These are phyloP conservation scores for Hymenoscyphus repandus DNA, from an alignment of 2,329 filamentous ascomycete species.

Conservation along the genomic window DNA sequence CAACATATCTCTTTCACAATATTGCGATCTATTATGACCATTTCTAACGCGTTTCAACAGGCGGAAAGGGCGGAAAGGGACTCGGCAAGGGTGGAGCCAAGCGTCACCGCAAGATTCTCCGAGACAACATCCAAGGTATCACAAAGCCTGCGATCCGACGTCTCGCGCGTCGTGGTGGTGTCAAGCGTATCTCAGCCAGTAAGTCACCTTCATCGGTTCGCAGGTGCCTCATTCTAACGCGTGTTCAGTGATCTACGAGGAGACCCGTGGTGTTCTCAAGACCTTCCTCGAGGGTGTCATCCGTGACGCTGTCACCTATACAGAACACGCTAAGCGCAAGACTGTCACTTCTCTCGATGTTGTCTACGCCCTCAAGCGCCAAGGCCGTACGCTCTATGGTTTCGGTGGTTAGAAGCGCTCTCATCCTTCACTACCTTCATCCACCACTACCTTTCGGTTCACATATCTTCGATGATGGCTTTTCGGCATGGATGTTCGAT, in stretches of 20 bases:
- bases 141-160: constrained; percentile 97
- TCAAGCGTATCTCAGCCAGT: constrained; percentile 99
- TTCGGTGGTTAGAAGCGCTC: constrained; percentile 55
- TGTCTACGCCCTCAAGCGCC: constrained; percentile 61
- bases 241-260: constrained; percentile 27
- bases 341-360: constrained; percentile 62
- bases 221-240: not conserved
- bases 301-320: constrained; percentile 68
- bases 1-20: constrained; percentile 4
- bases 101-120: constrained; percentile 98
- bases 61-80: constrained; percentile 74
- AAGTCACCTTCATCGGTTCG: constrained; percentile 29
- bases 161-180: constrained; percentile 98
- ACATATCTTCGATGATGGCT: constrained; percentile 15
- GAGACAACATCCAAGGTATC: constrained; percentile 99
- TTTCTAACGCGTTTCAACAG: constrained; percentile 40
- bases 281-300: constrained; percentile 80
- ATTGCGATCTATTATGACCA: constrained; percentile 8
- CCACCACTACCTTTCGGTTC: constrained; percentile 19
- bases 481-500: constrained; percentile 11
- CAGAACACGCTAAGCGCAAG: constrained; percentile 78
- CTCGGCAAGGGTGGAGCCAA: constrained; percentile 98
- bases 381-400: constrained; percentile 63
- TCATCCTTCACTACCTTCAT: constrained; percentile 33
- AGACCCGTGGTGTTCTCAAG: constrained; percentile 78